Percentiles rank a stretch among this genome's conserved stretches.
phyloP scores from a whole-genome alignment of 1,284 basidiomycete genomes.

The Cryptococcus floricola region DNA sequence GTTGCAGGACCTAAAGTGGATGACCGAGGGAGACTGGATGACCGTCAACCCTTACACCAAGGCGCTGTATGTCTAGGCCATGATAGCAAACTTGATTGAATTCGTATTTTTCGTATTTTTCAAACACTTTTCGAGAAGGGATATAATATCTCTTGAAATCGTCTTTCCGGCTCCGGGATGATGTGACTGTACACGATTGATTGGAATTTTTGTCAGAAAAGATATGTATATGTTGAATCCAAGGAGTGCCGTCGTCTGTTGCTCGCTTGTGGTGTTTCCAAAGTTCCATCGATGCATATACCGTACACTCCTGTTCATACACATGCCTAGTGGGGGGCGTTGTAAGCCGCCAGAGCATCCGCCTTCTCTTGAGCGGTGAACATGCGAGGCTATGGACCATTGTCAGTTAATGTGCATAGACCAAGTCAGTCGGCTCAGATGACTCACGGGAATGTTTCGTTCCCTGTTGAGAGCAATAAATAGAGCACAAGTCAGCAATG shows the following conservation, averaged over 20 bases:
- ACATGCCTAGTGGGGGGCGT: conserved; percentile 15
- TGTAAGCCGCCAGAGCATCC: conserved; percentile 28
- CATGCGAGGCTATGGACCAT: conserved; percentile 35
- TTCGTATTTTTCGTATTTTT: no score
- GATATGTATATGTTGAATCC: no score
- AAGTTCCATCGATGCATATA: background rate
- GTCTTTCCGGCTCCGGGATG: no score
- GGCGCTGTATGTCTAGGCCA: conserved; percentile 37
- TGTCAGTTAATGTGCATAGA: background rate
- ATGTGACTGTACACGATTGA: no score
- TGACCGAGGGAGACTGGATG: conserved; percentile 29
- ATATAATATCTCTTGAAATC: no score
- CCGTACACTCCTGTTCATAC: background rate
- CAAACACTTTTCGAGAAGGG: no score
- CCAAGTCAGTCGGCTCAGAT: background rate
- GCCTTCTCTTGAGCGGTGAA: conserved; percentile 42
- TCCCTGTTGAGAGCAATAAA: conserved; percentile 37
- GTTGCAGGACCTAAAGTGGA: conserved; percentile 13
- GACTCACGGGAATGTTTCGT: conserved; percentile 50
- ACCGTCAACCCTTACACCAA: conserved; percentile 41
- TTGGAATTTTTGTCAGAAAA: no score
- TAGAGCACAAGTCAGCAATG: background rate
- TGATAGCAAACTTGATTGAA: background rate
- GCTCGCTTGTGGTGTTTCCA: no score
- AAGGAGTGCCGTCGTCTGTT: no score